Evolutionary conservation across 768 basidiomycete species (phyloP), one percentile per base, ranked within the genome.

Genomic region (Cubamyces sp.): DNA sequence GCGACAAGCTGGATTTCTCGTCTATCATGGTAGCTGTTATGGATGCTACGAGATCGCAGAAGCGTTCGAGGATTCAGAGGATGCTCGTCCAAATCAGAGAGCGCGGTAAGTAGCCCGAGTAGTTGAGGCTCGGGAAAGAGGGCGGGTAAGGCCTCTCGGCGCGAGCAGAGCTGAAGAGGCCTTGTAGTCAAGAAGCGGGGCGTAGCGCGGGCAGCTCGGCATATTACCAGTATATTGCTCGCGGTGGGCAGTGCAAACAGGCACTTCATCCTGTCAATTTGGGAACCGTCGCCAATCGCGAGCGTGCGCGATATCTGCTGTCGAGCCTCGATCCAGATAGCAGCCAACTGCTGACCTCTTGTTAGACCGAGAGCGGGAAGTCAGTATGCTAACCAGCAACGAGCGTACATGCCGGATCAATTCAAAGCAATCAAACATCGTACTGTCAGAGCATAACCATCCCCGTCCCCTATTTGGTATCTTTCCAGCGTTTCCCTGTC

Each of bases 1-100:
- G 23, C 18, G 46, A 1, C 25, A 37, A 11, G 28, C 37, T 14
- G 28, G 40, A 21, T 25, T 63, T 63, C 46, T 63, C 62, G 45
- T 63, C 52, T 7, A 58, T 58, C 62, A 58, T 58, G 3, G 28
- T 52, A 41, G 12, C 12, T 18, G 30, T 43, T 18, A 19, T 14
- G 15, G 55, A 37, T 19, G 28, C 2, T 43, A 3, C 18, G 1
- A n/a, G 7, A 43, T 18, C 18, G 2, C 18, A 19, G 14, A 21
- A 4, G 18, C 46, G 46, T 21, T 23, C 2, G 46, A 14, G 23
- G 3, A 26, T 21, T 15, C 18, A 21, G 16, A 21, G 42, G 42
- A 19, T 42, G 41, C 12, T 15, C 41, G 41, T n/a, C 42, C 42
- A 34, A 37, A 40, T 14, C n/a, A 28, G 23, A 40, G 18, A 3